These are phyloP conservation scores for Trichocladium uniseriatum DNA, from an alignment of 495 filamentous ascomycete genomes.

Conservation along the genomic window DNA sequence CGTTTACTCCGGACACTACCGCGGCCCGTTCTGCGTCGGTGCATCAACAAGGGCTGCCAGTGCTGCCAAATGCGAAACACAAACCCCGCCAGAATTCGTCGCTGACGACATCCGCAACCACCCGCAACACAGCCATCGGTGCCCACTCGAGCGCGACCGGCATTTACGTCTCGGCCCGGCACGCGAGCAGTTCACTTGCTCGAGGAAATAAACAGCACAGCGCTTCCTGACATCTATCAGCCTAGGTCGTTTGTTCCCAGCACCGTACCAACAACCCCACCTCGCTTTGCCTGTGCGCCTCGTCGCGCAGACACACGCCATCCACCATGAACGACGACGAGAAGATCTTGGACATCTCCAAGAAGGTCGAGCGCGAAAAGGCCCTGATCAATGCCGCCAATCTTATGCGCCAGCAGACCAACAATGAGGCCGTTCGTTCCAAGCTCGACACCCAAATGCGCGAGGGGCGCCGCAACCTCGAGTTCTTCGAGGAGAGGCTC, in stretches of 20 bases:
- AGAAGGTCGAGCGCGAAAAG: slow-evolving; percentile 98
- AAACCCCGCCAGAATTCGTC: slow-evolving; percentile 31
- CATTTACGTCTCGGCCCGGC: neutral
- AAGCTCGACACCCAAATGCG: slow-evolving; percentile 86
- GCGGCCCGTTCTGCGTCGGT: slow-evolving; percentile 5
- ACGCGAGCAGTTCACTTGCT: neutral
- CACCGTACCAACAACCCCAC: neutral
- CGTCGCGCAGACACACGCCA: slow-evolving; percentile 31
- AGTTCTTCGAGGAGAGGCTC: slow-evolving; percentile 86
- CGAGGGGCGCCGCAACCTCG: slow-evolving; percentile 83
- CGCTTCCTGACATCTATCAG: slow-evolving; percentile 2
- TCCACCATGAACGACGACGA: slow-evolving; percentile 64
- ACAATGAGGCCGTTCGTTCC: slow-evolving; percentile 81
- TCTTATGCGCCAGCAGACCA: slow-evolving; percentile 87
- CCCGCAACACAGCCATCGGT: slow-evolving; percentile 7
- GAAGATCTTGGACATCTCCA: slow-evolving; percentile 75
- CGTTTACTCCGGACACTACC: neutral
- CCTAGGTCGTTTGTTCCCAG: neutral
- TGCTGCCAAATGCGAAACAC: slow-evolving; percentile 26
- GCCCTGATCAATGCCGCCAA: slow-evolving; percentile 89
- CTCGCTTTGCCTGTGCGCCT: slow-evolving; percentile 18
- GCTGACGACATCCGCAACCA: slow-evolving; percentile 25
- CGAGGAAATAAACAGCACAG: neutral
- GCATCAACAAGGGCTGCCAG: slow-evolving; percentile 15
- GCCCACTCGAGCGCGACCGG: neutral